Base-by-base conservation (phyloP, 805 yeast species). In the Pichia phayaonensis region DNA sequence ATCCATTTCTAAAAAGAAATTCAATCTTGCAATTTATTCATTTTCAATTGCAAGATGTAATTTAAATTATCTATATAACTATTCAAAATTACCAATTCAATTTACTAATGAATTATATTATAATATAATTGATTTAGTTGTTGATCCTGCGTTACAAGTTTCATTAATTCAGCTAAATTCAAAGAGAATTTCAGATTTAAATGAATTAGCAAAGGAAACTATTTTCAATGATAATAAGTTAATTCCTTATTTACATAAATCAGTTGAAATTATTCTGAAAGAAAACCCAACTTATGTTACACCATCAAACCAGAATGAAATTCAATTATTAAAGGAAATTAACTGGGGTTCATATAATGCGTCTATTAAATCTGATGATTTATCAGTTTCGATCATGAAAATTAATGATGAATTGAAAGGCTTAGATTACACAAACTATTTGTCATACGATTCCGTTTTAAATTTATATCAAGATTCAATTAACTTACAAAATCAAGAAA, bases 401-500 rank as follows among this genome's bases (percentile, higher is more conserved):
- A 73, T 73, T 7, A 59, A 61, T 7, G 54, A 52, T 8, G 64
- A 71, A 22, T 64, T 65, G 15, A 58, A 70, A 16, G 48, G 51
- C 1, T 56, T 69, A 46, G 60, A 67, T 13, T 70, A 63, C 18
- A 56, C 59, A 3, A 73, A 73, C 42, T 65, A 79, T 12, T 59
- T 73, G 22, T 71, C 76, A 15, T 86, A 74, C 61, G 94, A 87
- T 59, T 57, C 59, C 0, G 73, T 80, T 34, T 71, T 84, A 21
- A 62, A 75, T 10, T 78, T 77, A 34, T 88, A 95, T 90, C 81
- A 81, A 48, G 85, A 83, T 45, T 79, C 86, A 0, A 72, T 82
- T 50, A 83, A 77, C 38, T 65, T 75, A 31, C 92, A 87, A 59
- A 70, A 70, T 48, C 69, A 69, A 16, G 82, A 78, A 57, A 72